Evolutionary conservation across 2,329 filamentous ascomycete genomes (phyloP), one percentile per base, ranked within the genome.

Genomic region (Botryotinia convoluta): DNA sequence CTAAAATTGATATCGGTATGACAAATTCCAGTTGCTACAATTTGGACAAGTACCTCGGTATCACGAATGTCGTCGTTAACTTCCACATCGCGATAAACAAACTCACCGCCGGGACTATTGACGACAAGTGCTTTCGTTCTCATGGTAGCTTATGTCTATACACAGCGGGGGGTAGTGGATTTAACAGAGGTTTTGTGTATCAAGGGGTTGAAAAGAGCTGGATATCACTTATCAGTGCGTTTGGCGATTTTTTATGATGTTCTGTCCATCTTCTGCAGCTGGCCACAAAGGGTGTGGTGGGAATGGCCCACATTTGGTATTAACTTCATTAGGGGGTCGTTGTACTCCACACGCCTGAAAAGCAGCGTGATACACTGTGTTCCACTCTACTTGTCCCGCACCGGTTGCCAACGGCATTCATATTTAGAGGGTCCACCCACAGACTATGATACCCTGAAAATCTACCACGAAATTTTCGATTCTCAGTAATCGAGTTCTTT

Each of bases 21-120:
- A 64, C 82, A 82, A 29, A 83, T 70, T 1, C 82, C 81, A 0
- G 81, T 81, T 39, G 79, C 81, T 72, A 80, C 81, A 75, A 83
- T 82, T 68, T 82, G 78, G 22, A 83, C 77, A 3, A 83, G 74
- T 1, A 82, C 78, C 74, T 83, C 81, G 68, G 81, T 75, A 14
- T 74, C 74, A 44, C 71, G 73, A 37, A 77, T 59, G 16, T 74
- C 42, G 4, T 77, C 74, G 37, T 77, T 73, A 5, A 77, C 74
- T 37, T 63, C 42, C n/a, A 71, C 44, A 42, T 61, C 57, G 59
- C 42, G 57, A 39, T 71, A 71, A 44, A 45, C 20, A 32, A 71
- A 71, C n/a, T 61, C 54, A 63, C 44, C 69, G 42, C 69, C 69
- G 26, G 69, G 69, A n/a, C 44, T 45, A 22, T 44, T 35, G 32